Base-by-base conservation (phyloP, 352 stramenopile genomes). In the Phytophthora sojae region DNA sequence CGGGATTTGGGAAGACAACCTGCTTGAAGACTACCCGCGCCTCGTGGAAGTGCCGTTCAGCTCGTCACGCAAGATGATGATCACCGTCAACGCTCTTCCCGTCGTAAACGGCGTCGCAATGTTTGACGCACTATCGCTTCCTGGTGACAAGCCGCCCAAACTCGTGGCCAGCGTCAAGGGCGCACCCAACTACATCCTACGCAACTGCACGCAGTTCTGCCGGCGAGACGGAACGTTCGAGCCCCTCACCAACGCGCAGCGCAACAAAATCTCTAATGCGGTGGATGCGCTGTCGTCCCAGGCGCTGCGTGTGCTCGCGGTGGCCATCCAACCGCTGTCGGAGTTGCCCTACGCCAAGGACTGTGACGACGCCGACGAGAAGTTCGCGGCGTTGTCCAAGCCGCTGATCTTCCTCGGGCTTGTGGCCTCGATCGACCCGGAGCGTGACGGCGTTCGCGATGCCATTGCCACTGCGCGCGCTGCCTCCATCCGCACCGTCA, bases 1-100 rank as follows among this genome's bases (percentile, higher is more conserved):
- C 39, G 83, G 79, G 0, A 84, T 91, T 37, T 86, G 79, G 75
- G 82, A 90, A 58, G 82, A 91, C 44, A 76, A 77, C 29, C 69
- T 88, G 12, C 17, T 76, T 2, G 59, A 57, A n/a, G 80, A 85
- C 71, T 94, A 85, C 80, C 88, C 84, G 21, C 86, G 97, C 9
- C 37, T 94, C 0, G 84, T 88, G 12, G 95, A 99, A 83, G 89
- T 98, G 49, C 93, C 96, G 0, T 99, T 99, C 82, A 97, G 80
- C 25, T 99, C 94, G 14, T 94, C 97, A 7, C 85, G 92, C 25
- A 99, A 99, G 77, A 92, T 82, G 75, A 99, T 99, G 97, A 76
- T 93, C 45, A 93, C 86, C 3, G 79, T 93, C n/a, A 88, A 92
- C 52, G 65, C 72, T 0, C 45, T 93, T 4, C 81, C 83, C 8